A percentile compares a stretch with the other conserved stretches of the same genome.
phyloP scores from a whole-genome alignment of 2,329 filamentous ascomycete species.

The Aureobasidium mangrovei region DNA sequence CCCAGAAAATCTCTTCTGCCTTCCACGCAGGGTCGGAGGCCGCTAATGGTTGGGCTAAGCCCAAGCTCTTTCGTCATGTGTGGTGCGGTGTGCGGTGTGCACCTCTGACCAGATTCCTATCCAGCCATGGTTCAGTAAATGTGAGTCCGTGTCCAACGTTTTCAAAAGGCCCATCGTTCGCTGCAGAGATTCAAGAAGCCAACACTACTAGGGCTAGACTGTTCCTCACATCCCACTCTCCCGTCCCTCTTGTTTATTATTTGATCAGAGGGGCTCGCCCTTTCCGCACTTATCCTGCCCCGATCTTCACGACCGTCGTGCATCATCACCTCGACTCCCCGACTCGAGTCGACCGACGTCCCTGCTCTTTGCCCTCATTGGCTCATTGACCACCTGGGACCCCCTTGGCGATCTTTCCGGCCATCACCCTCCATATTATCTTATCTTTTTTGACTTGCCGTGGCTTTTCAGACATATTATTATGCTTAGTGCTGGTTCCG shows the following conservation, averaged over 20 bases:
- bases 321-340: neutral
- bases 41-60: constrained; percentile 11
- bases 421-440: constrained; percentile 1
- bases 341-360: constrained; percentile 11
- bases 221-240: neutral
- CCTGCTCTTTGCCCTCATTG: constrained; percentile 2
- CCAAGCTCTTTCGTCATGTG: constrained; percentile 13
- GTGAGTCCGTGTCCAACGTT: constrained; percentile 12
- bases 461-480: neutral
- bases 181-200: constrained; percentile 8
- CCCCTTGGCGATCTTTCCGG: constrained; percentile 12
- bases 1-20: constrained; percentile 10
- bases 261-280: neutral
- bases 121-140: constrained; percentile 9
- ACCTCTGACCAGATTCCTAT: constrained; percentile 12
- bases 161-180: constrained; percentile 12
- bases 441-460: constrained; percentile 2
- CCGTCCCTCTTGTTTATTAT: neutral
- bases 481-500: neutral
- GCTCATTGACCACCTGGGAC: neutral
- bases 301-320: constrained; percentile 6
- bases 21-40: constrained; percentile 11
- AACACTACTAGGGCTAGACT: constrained; percentile 3
- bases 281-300: neutral
- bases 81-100: constrained; percentile 12